Evolutionary conservation across 441 rosid genomes (phyloP), one percentile per base, ranked within the genome.

Genomic region (Lagerstroemia fauriei): DNA sequence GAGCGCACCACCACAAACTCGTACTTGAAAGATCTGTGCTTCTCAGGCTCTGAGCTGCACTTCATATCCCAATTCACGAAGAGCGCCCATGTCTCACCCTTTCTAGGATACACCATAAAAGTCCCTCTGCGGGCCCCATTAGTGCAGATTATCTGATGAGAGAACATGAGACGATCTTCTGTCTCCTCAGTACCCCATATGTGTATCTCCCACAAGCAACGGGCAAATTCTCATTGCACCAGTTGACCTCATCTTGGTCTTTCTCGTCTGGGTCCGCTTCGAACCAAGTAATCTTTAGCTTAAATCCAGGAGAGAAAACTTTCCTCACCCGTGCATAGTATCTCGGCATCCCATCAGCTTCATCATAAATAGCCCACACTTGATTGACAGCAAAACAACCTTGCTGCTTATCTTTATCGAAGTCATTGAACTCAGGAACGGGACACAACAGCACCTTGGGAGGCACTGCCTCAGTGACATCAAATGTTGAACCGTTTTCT

Each of bases 271-370:
- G 90, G 63, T 89, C 65, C 73, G 91, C 85, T 83, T 89, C 90
- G 53, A 92, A 88, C 89, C 88, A 85, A 77, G 89, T 88, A 73
- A 91, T 84, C 56, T 51, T 85, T 65, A 90, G 80, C 90, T 86
- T 90, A 83, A 90, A 90, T 47, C 80, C 84, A 6, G 83, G 84
- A 51, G 86, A 78, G 70, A 85, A 75, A 72, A 90, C 92, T 85
- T 88, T 86, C 83, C 77, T 85, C 75, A 92, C 81, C 74, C 78
- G 83, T 77, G 88, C 95, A 87, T 91, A 90, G 79, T 78, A 88
- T 84, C 95, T 89, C 20, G 95, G 95, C 95, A 92, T 89, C 83
- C 91, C 88, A 83, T 91, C 95, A 65, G 84, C 51, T 53, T 87
- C 27, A 87, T 92, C 94, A 88, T 87, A 86, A 81, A 71, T 65